Evolutionary conservation across 495 filamentous ascomycete species (phyloP), one percentile per base, ranked within the genome.

Genomic region (Alectoria sarmentosa): DNA sequence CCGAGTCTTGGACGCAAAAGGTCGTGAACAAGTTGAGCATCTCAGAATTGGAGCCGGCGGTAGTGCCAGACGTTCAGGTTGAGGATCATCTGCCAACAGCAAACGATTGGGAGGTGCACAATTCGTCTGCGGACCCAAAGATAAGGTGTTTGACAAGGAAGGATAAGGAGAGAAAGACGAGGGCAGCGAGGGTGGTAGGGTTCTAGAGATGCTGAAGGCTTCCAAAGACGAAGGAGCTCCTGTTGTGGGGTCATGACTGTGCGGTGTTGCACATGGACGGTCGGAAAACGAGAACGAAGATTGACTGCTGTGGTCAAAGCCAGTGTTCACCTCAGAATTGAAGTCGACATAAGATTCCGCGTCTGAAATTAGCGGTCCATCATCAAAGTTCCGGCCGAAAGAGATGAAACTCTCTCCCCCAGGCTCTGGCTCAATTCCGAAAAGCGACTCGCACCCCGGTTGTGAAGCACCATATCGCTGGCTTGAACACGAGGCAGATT

Each of bases 351-450:
- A 4, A 41, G 39, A 17, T 28, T 44, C 62, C 26, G 23, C 0
- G 14, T 42, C 54, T 64, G 23, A 32, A 38, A 26, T 21, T 56
- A 57, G 46, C 62, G 32, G 52, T 44, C 41, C 62, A 58, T 52
- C n/a, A 48, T 36, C 19, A 28, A 26, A 56, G 0, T 32, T 58
- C 49, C 8, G 26, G 26, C 26, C 10, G 19, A 14, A 30, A 60
- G 39, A 60, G 10, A 26, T 8, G 19, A 52, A 23, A n/a, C 17
- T 42, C 3, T 41, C 49, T 42, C 23, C 26, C 17, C 19, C 30
- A 10, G 14, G 30, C 34, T 54, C 52, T 32, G 46, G 10, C 36
- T 42, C 48, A 42, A 26, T 4, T n/a, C 28, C 34, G n/a, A 34
- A 55, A 19, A 19, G 28, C 4, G 28, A 3, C n/a, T 26, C 49